These are phyloP conservation scores for Myriosclerotinia scirpicola DNA, from an alignment of 2,329 filamentous ascomycete species.

Conservation along the genomic window DNA sequence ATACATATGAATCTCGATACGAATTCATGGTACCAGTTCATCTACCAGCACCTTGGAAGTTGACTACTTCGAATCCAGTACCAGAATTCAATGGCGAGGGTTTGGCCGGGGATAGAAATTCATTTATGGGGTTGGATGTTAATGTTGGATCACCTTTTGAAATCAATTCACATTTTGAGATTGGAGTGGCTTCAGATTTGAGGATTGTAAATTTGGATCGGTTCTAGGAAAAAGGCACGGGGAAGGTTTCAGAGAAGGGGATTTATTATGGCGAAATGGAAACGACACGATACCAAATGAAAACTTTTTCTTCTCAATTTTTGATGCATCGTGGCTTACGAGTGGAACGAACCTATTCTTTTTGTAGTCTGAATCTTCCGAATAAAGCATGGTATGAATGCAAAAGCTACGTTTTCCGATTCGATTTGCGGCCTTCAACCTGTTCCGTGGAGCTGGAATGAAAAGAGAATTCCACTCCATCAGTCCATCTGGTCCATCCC, in stretches of 20 bases:
- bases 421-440: no score
- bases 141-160: constrained; percentile 19
- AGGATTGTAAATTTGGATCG: constrained; percentile 14
- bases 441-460: no score
- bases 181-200: constrained; percentile 9
- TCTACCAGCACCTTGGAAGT: constrained; percentile 4
- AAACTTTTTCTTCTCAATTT: not conserved
- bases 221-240: not conserved
- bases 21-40: constrained; percentile 1
- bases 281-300: constrained; percentile 12
- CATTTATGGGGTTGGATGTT: not conserved
- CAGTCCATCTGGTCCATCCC: no score
- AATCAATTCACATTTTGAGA: constrained; percentile 10
- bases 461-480: no score
- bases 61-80: not conserved
- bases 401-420: no score
- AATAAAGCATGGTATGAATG: no score
- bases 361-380: no score
- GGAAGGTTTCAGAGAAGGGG: not conserved
- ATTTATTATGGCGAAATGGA: not conserved
- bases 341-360: no score
- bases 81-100: not conserved
- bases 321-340: no score
- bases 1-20: constrained; percentile 4
- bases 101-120: not conserved